Conservation (phyloP, 2,329 filamentous ascomycete species). For the Epichloe amarillans region DNA sequence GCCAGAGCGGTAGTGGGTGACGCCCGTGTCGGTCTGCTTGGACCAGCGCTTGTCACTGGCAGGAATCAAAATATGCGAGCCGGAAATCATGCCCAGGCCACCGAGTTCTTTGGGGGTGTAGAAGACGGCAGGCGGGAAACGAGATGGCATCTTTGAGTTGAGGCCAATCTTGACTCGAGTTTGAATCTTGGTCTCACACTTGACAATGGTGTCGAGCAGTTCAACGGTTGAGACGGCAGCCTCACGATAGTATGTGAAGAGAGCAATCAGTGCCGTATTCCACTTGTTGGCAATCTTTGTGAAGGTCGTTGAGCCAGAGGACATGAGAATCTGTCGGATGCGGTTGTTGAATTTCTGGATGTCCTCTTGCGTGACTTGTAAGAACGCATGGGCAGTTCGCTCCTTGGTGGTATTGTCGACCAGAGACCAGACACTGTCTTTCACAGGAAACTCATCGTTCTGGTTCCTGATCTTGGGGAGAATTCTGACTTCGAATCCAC, state of each 20-base stretch:
- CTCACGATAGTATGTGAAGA: constrained; percentile 98
- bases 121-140: constrained; percentile 96
- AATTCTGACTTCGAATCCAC: constrained; percentile 92
- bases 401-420: constrained; percentile 96
- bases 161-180: constrained; percentile 96
- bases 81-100: constrained; percentile 96
- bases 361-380: constrained; percentile 95
- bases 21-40: constrained; percentile 92
- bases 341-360: constrained; percentile 99
- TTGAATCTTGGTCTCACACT: constrained; percentile 99
- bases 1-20: constrained; percentile 91
- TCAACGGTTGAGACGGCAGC: constrained; percentile 92
- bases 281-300: constrained; percentile 99
- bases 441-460: constrained; percentile 92
- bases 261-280: constrained; percentile 93
- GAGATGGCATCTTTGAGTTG: constrained; percentile 98
- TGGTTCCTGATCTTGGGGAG: constrained; percentile 88
- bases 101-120: constrained; percentile 97
- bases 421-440: constrained; percentile 96
- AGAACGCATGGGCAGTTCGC: constrained; percentile 89
- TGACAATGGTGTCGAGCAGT: constrained; percentile 92
- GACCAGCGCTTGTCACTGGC: constrained; percentile 97
- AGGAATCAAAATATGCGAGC: constrained; percentile 93
- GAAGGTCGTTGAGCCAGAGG: constrained; percentile 96
- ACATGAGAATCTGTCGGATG: constrained; percentile 97